Evolutionary conservation across 2,329 filamentous ascomycete genomes (phyloP), one percentile per base, ranked within the genome.

Genomic region (Calonectria hawksworthii): DNA sequence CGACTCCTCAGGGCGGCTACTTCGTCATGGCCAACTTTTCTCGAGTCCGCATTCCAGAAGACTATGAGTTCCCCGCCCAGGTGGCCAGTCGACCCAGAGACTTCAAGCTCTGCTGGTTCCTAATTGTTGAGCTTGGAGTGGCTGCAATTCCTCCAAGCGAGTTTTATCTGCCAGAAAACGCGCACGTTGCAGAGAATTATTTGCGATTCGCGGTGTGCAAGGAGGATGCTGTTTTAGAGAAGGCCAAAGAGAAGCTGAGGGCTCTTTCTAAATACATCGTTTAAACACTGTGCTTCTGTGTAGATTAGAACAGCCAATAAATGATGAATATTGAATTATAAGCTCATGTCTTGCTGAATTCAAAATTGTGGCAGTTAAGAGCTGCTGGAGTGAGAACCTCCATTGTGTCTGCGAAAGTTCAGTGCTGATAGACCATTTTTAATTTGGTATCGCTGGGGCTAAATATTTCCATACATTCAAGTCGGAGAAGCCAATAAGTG

Each of bases 11-110:
- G 85, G 96, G 96, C 70, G 96, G 96, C 23, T 99, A 99, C 88
- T 99, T 98, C 83, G 96, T 99, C 56, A 91, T 98, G 72, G 96
- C 94, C 76, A 99, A 99, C 87, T 93, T 99, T 88, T 89, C 91
- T 70, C 95, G 96, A 82, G 95, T 99, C 23, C 59, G 32, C 11
- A 47, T 69, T 23, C 66, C 66, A 11, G 18, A 69, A 2, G 69
- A 34, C 9, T 72, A 66, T 21, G 23, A 54, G 36, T 64, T 66
- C 38, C 67, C 54, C 6, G 21, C 41, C 9, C 38, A 59, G 10
- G 38, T 70, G 14, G 69, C 47, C 28, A 47, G 89, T 80, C 91
- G 96, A 1, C 94, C 96, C 21, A 89, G 96, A 59, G 96, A 98
- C 84, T 98, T 98, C 88, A 94, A 96, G 87, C 90, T 98, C 47